These are phyloP conservation scores for Cardiospermum halicacabum DNA, from an alignment of 345 rosid species.

Conservation along the genomic window DNA sequence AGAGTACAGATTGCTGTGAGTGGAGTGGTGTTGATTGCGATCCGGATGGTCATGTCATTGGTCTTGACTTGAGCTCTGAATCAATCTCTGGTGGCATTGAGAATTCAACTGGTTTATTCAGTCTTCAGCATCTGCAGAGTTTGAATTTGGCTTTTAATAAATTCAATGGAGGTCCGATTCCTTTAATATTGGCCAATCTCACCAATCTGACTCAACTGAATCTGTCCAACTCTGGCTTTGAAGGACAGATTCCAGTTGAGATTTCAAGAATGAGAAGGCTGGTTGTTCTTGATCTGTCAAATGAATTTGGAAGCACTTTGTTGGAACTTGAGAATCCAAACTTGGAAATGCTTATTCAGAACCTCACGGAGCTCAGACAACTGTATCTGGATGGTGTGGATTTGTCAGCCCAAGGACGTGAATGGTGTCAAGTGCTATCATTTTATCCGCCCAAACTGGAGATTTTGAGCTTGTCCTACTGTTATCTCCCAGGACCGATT, in stretches of 20 bases:
- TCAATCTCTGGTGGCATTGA: too few species aligned
- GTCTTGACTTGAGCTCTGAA: too few species aligned
- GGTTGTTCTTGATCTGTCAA: conserved; percentile 28
- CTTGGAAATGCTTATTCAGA: background rate
- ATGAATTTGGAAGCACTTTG: background rate
- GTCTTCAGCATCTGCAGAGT: conserved; percentile 1
- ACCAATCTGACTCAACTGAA: conserved; percentile 13
- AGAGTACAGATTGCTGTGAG: background rate
- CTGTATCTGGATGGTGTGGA: too few species aligned
- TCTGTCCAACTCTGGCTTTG: conserved; percentile 34
- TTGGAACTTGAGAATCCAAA: conserved; percentile 25
- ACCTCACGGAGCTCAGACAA: too few species aligned
- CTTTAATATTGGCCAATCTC: background rate
- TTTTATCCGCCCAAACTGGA: background rate
- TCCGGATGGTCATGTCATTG: too few species aligned
- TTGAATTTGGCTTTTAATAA: conserved; percentile 20
- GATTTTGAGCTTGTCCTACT: conserved; percentile 23
- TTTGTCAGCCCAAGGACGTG: too few species aligned
- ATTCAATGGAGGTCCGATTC: background rate
- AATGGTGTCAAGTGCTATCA: too few species aligned
- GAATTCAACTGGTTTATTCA: too few species aligned
- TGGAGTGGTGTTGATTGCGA: too few species aligned
- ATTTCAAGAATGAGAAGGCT: conserved; percentile 8
- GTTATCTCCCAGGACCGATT: conserved; percentile 25
- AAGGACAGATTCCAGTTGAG: conserved; percentile 29